These are phyloP conservation scores for Cyphellophora attinorum DNA, from an alignment of 2,329 filamentous ascomycete genomes.

Conservation along the genomic window DNA sequence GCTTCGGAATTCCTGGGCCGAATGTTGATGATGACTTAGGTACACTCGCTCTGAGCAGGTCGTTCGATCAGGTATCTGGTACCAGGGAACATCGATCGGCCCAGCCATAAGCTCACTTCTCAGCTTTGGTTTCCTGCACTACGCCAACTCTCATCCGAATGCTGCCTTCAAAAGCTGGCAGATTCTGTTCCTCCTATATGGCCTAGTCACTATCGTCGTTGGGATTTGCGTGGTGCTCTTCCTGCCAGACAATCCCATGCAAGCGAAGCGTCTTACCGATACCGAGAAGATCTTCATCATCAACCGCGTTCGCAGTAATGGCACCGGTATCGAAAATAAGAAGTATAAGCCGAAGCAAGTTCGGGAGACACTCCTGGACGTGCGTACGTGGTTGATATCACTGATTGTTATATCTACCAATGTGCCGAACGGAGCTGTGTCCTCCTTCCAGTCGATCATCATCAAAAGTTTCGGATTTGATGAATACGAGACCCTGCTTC, in stretches of 20 bases:
- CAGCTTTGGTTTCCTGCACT: constrained; percentile 12
- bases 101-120: constrained; percentile 6
- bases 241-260: constrained; percentile 33
- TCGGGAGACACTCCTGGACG: constrained; percentile 33
- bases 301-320: constrained; percentile 35
- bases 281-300: constrained; percentile 28
- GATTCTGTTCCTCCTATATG: constrained; percentile 36
- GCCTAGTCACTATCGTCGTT: constrained; percentile 30
- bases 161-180: constrained; percentile 20
- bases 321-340: constrained; percentile 43
- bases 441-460: constrained; percentile 33
- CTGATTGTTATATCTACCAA: constrained; percentile 25
- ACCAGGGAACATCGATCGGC: constrained; percentile 11
- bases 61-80: constrained; percentile 20
- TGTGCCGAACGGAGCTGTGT: constrained; percentile 33
- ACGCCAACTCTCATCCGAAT: constrained; percentile 6
- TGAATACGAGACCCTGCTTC: constrained; percentile 31
- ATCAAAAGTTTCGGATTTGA: constrained; percentile 35
- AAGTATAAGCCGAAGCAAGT: constrained; percentile 39
- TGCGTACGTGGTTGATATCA: constrained; percentile 32
- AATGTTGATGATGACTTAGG: too few relatives aligned
- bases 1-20: too few relatives aligned
- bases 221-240: constrained; percentile 28
- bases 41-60: too few relatives aligned
- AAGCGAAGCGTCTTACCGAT: constrained; percentile 23